Evolutionary conservation across 1,284 basidiomycete species (phyloP).

Genomic region (Tilletia walkeri): DNA sequence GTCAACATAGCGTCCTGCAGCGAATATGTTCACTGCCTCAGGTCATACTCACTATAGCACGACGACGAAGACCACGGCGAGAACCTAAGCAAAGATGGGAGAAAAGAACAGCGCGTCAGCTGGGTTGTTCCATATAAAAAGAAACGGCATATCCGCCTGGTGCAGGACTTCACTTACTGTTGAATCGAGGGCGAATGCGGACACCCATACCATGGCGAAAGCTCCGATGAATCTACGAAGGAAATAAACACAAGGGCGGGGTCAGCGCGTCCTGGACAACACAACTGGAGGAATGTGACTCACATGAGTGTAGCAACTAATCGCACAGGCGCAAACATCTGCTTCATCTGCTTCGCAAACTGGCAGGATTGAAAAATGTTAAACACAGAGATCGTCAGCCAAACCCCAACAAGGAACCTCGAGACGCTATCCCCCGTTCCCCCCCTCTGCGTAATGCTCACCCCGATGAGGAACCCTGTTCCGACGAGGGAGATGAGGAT

Average conservation of each 20-base stretch:
- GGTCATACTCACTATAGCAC: conserved; percentile 29
- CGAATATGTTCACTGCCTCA: no score
- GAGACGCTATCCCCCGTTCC: no score
- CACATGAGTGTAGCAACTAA: conserved; percentile 73
- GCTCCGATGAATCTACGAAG: conserved; percentile 63
- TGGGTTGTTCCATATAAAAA: no score
- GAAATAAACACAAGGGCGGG: background rate
- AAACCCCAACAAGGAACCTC: no score
- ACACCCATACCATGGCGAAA: conserved; percentile 48
- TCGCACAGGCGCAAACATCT: conserved; percentile 93
- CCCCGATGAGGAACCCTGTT: conserved; percentile 41
- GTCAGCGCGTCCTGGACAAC: no score
- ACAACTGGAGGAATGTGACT: background rate
- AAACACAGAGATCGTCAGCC: no score
- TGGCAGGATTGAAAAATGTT: background rate
- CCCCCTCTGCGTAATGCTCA: background rate
- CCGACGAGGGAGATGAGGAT: conserved; percentile 78
- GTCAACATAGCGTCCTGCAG: no score
- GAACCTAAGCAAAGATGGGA: conserved; percentile 4
- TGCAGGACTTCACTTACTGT: conserved; percentile 22
- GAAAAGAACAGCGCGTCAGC: background rate
- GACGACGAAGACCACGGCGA: conserved; percentile 45
- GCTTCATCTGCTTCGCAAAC: conserved; percentile 41
- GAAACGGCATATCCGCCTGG: no score
- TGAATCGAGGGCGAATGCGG: conserved; percentile 41